A percentile compares a stretch with the other conserved stretches of the same genome.
Conservation (phyloP, 129 eudicot species). For the Centella asiatica region DNA sequence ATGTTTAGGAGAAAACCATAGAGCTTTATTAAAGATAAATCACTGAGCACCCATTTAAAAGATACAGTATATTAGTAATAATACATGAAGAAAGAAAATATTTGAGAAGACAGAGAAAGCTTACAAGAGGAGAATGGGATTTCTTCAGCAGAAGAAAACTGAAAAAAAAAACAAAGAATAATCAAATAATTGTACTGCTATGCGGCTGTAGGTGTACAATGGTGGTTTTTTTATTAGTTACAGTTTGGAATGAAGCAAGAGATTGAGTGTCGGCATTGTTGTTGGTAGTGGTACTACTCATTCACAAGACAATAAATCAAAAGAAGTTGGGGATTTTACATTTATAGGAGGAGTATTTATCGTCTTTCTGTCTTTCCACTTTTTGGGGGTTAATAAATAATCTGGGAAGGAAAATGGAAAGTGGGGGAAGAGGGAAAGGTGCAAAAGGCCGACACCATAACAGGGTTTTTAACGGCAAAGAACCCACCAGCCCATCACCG, state of each 20-base stretch:
- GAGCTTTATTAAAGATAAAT: no score
- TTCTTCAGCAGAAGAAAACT: conserved; percentile 21
- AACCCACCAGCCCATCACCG: not conserved
- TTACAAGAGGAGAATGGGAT: conserved; percentile 29
- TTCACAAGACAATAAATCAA: not conserved
- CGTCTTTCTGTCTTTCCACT: no score
- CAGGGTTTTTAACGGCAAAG: conserved; percentile 5
- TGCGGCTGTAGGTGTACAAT: not conserved
- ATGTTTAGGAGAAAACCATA: no score
- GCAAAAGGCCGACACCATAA: not conserved
- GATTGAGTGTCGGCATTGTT: conserved; percentile 26
- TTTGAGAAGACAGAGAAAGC: conserved; percentile 19
- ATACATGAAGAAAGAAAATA: not conserved
- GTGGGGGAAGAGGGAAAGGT: conserved; percentile 3
- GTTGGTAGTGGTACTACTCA: not conserved
- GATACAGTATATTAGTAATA: not conserved
- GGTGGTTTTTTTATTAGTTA: not conserved
- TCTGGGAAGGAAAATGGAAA: not conserved
- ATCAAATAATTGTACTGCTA: not conserved
- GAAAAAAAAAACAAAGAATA: not conserved
- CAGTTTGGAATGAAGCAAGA: conserved; percentile 28
- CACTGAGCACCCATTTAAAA: not conserved
- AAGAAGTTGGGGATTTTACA: no score
- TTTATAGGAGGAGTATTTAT: no score
- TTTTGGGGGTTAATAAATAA: not conserved